Evolutionary conservation across 306 rosid genomes (phyloP), one percentile per base, ranked within the genome.

Genomic region (Ormosia semicastrata): DNA sequence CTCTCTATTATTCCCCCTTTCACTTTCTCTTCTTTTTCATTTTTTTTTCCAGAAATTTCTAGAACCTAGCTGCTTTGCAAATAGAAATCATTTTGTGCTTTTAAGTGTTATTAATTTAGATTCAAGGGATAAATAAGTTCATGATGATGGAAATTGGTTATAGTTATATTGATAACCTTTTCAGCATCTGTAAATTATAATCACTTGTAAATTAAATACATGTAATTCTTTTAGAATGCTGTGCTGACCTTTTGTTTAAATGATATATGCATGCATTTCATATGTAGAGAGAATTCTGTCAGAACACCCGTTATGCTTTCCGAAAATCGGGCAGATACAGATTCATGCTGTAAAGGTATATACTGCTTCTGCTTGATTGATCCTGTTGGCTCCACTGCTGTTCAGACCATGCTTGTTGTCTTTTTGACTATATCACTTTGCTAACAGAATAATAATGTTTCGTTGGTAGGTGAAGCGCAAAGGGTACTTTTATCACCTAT

Each of bases 261-360:
- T 77, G 15, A 54, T 36, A 47, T 60, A 17, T 39, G 8, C 32
- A 47, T 84, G 53, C 46, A 2, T 62, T 67, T 77, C 15, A 2
- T 53, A 2, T 78, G 53, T 32, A 87, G 90, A 79, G 71, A 75
- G 50, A 24, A 78, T 87, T 41, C 7, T 39, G 47, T 57, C 9
- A 0, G 85, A 87, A 50, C 90, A 87, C 54, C 71, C 71, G 17
- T 24, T 56, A 57, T 84, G 85, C 66, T 87, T 84, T 78, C 88
- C 90, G 4, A 64, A 75, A 71, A 9, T 84, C 11, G 90, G 90
- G 29, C 82, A 57, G 43, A 82, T 87, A 46, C 83, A 57, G 76
- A 58, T 87, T 85, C 77, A 87, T 43, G 83, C 81, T 4, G 50
- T 85, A 3, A 87, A 87, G 90, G 90, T 83, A 75, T 36, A 53